A percentile compares a stretch with the other conserved stretches of the same genome.
These are phyloP conservation scores for Jaapia argillacea DNA, from an alignment of 768 basidiomycete species.

Conservation along the genomic window DNA sequence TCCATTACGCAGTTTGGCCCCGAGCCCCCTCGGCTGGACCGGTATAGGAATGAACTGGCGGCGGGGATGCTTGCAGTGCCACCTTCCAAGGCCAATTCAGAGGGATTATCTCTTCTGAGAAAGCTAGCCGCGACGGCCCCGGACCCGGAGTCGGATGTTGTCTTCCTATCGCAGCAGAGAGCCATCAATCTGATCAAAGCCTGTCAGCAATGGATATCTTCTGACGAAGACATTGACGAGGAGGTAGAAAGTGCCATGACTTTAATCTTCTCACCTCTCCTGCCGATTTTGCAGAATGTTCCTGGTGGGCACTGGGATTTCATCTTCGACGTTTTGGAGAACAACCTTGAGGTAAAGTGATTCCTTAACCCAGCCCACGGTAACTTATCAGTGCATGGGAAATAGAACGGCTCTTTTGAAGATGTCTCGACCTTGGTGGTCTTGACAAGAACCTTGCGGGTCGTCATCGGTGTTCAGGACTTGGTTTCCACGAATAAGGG, in stretches of 20 bases:
- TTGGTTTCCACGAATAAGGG: conserved; percentile 63
- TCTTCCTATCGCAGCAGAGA: conserved; percentile 78
- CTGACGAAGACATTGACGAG: conserved; percentile 56
- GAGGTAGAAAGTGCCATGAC: conserved; percentile 75
- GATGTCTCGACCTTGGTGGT: conserved; percentile 50
- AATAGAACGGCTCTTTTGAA: conserved; percentile 50
- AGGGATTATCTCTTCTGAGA: conserved; percentile 61
- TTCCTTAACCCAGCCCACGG: neutral
- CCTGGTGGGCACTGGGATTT: conserved; percentile 89
- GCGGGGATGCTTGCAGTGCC: conserved; percentile 65
- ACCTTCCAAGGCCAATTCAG: conserved; percentile 47
- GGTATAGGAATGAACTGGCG: conserved; percentile 86
- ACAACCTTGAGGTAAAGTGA: conserved; percentile 76
- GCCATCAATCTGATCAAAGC: conserved; percentile 83
- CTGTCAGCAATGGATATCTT: conserved; percentile 73
- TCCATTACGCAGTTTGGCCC: conserved; percentile 51
- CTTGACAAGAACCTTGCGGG: conserved; percentile 58
- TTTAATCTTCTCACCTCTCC: conserved; percentile 61
- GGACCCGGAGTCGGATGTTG: conserved; percentile 62
- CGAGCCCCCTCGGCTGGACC: conserved; percentile 63
- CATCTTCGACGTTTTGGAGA: conserved; percentile 83
- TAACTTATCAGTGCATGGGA: no score
- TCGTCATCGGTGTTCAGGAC: conserved; percentile 63
- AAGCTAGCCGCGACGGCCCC: conserved; percentile 69
- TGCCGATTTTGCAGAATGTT: conserved; percentile 81